A percentile compares a stretch with the other conserved stretches of the same genome.
phyloP scores from a whole-genome alignment of 1,284 basidiomycete genomes.

The Apiotrichum laibachii region DNA sequence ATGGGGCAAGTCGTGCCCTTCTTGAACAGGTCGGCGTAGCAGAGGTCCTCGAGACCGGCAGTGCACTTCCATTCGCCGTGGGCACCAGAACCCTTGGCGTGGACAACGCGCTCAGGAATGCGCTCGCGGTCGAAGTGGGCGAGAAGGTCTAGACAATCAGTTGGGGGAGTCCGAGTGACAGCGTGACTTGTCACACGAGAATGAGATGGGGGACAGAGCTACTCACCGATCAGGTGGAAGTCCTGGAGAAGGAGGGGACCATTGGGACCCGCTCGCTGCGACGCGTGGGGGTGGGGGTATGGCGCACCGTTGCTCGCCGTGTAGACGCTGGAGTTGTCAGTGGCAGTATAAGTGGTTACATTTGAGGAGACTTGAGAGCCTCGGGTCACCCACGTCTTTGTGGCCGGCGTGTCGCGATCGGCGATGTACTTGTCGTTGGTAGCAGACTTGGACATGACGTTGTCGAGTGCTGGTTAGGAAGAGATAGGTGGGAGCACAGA shows the following conservation, averaged over 20 bases:
- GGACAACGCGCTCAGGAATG: slow-evolving; percentile 85
- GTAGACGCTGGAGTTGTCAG: slow-evolving; percentile 54
- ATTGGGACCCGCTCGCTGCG: slow-evolving; percentile 68
- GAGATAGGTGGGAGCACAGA: too few relatives aligned
- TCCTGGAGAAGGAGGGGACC: slow-evolving; percentile 81
- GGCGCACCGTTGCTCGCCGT: slow-evolving; percentile 79
- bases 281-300: slow-evolving; percentile 61
- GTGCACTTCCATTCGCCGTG: slow-evolving; percentile 90
- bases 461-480: too few relatives aligned
- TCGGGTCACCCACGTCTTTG: too few relatives aligned
- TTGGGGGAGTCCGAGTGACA: not conserved
- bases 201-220: not conserved
- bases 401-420: too few relatives aligned
- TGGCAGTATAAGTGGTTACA: too few relatives aligned
- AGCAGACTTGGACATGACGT: too few relatives aligned
- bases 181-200: not conserved
- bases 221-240: slow-evolving; percentile 27
- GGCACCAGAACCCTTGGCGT: slow-evolving; percentile 63
- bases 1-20: slow-evolving; percentile 64
- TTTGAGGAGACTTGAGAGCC: too few relatives aligned
- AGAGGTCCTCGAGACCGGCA: slow-evolving; percentile 75
- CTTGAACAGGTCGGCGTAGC: slow-evolving; percentile 68
- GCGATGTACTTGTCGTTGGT: too few relatives aligned
- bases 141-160: slow-evolving; percentile 56
- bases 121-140: slow-evolving; percentile 51